A percentile compares a stretch with the other conserved stretches of the same genome.
Conservation (phyloP, 1,284 basidiomycete species). For the Cutaneotrichosporon arboriforme region DNA sequence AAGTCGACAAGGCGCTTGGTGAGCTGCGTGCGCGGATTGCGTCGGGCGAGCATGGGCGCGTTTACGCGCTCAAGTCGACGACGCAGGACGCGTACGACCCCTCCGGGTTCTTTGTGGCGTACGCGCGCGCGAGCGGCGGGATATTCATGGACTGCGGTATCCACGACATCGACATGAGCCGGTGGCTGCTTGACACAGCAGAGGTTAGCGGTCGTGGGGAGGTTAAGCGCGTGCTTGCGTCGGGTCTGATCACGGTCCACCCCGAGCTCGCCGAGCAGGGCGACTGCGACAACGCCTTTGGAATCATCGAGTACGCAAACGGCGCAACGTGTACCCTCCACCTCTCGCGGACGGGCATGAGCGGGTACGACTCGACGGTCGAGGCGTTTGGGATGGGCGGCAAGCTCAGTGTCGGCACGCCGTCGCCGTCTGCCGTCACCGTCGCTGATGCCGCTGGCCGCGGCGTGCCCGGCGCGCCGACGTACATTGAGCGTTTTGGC, state of each 20-base stretch:
- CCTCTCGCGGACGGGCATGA: conserved; percentile 24
- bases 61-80: conserved; percentile 26
- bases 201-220: conserved; percentile 6
- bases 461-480: conserved; percentile 20
- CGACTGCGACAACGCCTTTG: conserved; percentile 32
- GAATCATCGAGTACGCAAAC: conserved; percentile 22
- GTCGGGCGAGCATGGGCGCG: conserved; percentile 20
- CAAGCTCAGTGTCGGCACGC: conserved; percentile 26
- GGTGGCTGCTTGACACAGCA: conserved; percentile 22
- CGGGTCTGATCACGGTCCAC: conserved; percentile 24
- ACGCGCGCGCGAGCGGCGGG: conserved; percentile 28
- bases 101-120: conserved; percentile 34
- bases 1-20: conserved; percentile 29
- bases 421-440: conserved; percentile 20
- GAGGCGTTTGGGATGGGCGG: conserved; percentile 29
- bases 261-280: conserved; percentile 24
- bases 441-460: conserved; percentile 29
- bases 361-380: conserved; percentile 27
- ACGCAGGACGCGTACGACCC: conserved; percentile 34
- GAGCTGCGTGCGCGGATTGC: conserved; percentile 21
- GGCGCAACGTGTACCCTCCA: conserved; percentile 22
- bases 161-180: conserved; percentile 34
- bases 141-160: conserved; percentile 38
- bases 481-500: conserved; percentile 22
- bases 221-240: conserved; percentile 26